Conservation (phyloP, 2,329 filamentous ascomycete species). For the Aspergillus eucalypticola region DNA sequence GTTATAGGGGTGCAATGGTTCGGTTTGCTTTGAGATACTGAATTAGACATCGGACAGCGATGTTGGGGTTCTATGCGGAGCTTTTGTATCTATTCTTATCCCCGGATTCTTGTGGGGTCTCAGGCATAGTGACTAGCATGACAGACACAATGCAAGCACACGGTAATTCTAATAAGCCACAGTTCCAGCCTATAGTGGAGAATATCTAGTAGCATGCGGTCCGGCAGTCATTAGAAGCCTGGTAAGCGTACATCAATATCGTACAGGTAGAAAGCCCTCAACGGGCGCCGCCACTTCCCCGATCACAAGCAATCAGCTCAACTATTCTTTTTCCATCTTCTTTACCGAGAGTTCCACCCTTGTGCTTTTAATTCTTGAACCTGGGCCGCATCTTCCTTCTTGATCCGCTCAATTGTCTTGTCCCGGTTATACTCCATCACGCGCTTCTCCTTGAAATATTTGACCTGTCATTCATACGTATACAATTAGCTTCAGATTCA, state of each 20-base stretch:
- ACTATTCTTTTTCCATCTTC: not conserved
- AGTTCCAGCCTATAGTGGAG: not conserved
- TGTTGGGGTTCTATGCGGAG: not conserved
- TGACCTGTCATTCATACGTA: slow-evolving; percentile 61
- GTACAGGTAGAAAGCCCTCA: slow-evolving; percentile 15
- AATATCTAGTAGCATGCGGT: not conserved
- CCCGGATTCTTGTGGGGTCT: not conserved
- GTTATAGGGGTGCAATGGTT: slow-evolving; percentile 14
- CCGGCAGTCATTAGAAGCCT: slow-evolving; percentile 1
- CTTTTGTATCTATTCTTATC: not conserved
- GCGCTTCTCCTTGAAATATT: slow-evolving; percentile 96
- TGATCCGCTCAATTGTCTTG: slow-evolving; percentile 72
- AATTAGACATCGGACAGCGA: slow-evolving; percentile 4
- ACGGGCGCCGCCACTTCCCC: slow-evolving; percentile 8
- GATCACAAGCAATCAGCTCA: slow-evolving; percentile 14
- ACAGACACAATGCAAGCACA: slow-evolving; percentile 5
- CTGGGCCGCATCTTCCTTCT: slow-evolving; percentile 69
- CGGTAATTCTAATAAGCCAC: not conserved
- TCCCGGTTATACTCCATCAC: slow-evolving; percentile 90
- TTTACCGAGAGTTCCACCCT: slow-evolving; percentile 35
- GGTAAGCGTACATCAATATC: slow-evolving; percentile 12
- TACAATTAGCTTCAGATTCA: slow-evolving; percentile 14
- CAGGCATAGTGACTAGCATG: not conserved
- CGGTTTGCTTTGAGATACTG: slow-evolving; percentile 1
- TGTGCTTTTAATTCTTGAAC: slow-evolving; percentile 51